Evolutionary conservation across 2,329 filamentous ascomycete genomes (phyloP), one percentile per base, ranked within the genome.

Genomic region (Dryadomyces sulphureus): DNA sequence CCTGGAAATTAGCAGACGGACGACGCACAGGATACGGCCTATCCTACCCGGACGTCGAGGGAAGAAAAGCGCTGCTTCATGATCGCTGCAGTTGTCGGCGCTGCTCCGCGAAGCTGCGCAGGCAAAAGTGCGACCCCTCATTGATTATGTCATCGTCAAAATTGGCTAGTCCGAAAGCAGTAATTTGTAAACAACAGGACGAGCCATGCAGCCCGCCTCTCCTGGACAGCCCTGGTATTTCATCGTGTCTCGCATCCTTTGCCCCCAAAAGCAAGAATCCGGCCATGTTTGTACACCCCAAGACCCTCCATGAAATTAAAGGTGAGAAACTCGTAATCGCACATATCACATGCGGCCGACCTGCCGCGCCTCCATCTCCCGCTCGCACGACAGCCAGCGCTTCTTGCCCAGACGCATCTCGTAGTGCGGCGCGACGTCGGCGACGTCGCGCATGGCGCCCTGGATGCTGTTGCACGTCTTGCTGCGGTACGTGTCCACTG

Each of bases 401-500:
- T 85, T 75, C 70, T 94, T 95, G 48, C 90, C 90, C 19, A 81
- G 76, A 38, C 90, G 79, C 4, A 85, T 92, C 65, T 95, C 88
- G 58, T 89, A 93, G 64, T 95, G 88, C 46, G 86, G 81, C 21
- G 85, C 84, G 84, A 77, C 19, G 74, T 71, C 47, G 35, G 75
- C 70, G 39, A 86, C 73, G 50, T 93, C 86, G 57, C 87, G 81
- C 56, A 85, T 84, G 38, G 79, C 75, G 20, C 75, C 78, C 56
- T 93, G 76, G 66, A 94, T 89, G 46, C 82, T 84, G 54, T 75
- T 81, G 52, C 84, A 79, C 62, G 89, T 92, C 70, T 94, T 94
- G 61, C 87, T 90, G 54, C 90, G 83, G 62, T 95, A 95, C 50
- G 84, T 87, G 62, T 96, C 90, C 63, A 96, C 88, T 93, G 55